A percentile compares a stretch with the other conserved stretches of the same genome.
These are phyloP conservation scores for Metschnikowia santaceciliae DNA, from an alignment of 805 yeast species.

Conservation along the genomic window DNA sequence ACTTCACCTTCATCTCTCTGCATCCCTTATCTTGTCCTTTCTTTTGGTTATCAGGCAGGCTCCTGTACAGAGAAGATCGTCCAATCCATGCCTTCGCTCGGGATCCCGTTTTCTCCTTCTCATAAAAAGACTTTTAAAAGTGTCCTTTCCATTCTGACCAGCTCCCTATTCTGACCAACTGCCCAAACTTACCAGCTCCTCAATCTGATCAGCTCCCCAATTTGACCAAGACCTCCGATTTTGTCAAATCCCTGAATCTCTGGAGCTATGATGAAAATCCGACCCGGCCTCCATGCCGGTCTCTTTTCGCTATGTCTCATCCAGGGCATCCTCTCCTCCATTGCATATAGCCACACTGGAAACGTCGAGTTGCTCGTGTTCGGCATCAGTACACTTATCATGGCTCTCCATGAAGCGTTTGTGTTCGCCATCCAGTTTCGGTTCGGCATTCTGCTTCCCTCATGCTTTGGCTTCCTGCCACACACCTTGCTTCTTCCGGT, in stretches of 20 bases:
- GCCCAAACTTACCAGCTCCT: not conserved
- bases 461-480: not conserved
- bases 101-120: too few species aligned
- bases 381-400: not conserved
- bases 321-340: slow-evolving; percentile 12
- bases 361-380: not conserved
- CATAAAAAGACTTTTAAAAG: too few species aligned
- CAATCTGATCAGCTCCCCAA: not conserved
- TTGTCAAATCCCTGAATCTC: not conserved
- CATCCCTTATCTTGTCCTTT: not conserved
- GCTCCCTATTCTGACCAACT: not conserved
- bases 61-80: not conserved
- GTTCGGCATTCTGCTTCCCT: not conserved
- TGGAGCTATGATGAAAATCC: not conserved
- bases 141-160: not conserved
- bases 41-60: not conserved
- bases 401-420: not conserved
- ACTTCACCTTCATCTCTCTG: slow-evolving; percentile 6
- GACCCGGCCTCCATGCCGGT: slow-evolving; percentile 5
- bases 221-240: not conserved
- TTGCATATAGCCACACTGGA: slow-evolving; percentile 4
- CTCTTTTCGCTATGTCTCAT: slow-evolving; percentile 10
- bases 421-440: not conserved
- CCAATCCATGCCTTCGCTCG: too few species aligned
- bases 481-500: not conserved